Evolutionary conservation across 805 yeast species (phyloP).

Genomic region (Clavispora vitiphila): DNA sequence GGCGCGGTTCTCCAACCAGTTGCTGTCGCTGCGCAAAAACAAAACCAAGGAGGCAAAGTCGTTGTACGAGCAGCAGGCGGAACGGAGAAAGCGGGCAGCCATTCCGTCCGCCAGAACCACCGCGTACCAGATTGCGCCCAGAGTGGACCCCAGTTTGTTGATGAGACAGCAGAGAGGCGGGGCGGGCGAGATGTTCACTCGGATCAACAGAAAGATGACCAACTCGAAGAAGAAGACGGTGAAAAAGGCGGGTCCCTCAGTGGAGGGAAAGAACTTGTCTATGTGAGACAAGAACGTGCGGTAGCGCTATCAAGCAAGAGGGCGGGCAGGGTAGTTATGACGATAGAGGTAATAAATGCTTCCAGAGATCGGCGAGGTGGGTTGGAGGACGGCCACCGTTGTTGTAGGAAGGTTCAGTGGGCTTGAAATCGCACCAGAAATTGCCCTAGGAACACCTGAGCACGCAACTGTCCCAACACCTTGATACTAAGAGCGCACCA

Average conservation of each 20-base stretch:
- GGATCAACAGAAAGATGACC: conserved; percentile 58
- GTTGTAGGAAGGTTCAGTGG: too few relatives aligned
- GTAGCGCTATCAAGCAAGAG: too few relatives aligned
- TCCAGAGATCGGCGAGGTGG: too few relatives aligned
- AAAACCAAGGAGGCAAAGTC: conserved; percentile 44
- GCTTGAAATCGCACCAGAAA: too few relatives aligned
- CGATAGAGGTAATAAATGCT: too few relatives aligned
- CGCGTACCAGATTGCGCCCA: conserved; percentile 89
- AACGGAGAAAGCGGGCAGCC: conserved; percentile 89
- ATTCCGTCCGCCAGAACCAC: conserved; percentile 89
- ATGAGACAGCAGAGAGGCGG: conserved; percentile 44
- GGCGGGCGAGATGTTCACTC: conserved; percentile 75
- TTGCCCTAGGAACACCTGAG: too few relatives aligned
- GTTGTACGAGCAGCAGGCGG: conserved; percentile 84
- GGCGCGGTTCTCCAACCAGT: conserved; percentile 43
- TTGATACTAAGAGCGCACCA: too few relatives aligned
- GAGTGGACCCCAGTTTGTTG: conserved; percentile 50
- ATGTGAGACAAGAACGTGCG: too few relatives aligned
- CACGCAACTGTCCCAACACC: too few relatives aligned
- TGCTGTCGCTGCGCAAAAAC: conserved; percentile 27
- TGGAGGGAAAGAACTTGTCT: conserved; percentile 63
- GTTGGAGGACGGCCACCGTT: too few relatives aligned
- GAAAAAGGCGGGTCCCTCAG: conserved; percentile 70
- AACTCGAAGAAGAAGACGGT: conserved; percentile 42
- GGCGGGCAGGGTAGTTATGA: too few relatives aligned